A percentile compares a stretch with the other conserved stretches of the same genome.
phyloP scores from a whole-genome alignment of 2,329 filamentous ascomycete species.

The Leptosphaerulina australis region DNA sequence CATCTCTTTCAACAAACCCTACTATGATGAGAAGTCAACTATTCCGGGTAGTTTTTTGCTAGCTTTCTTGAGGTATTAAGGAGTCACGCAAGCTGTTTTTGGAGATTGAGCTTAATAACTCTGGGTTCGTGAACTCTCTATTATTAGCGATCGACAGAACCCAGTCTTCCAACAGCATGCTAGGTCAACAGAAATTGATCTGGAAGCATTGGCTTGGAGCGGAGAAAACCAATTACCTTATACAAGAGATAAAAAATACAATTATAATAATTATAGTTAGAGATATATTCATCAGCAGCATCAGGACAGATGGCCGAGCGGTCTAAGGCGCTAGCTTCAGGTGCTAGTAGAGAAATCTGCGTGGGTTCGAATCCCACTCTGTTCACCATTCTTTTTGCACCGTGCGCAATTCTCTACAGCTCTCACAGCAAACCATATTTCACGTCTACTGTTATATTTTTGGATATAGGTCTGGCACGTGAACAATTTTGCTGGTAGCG shows the following conservation, averaged over 20 bases:
- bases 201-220: too few relatives aligned
- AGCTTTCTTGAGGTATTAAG: too few relatives aligned
- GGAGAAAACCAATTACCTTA: too few relatives aligned
- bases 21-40: neutral
- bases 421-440: conserved; percentile 4
- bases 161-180: too few relatives aligned
- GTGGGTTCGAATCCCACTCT: conserved; percentile 49
- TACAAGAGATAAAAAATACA: too few relatives aligned
- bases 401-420: neutral
- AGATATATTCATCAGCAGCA: neutral
- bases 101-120: too few relatives aligned
- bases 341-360: conserved; percentile 46
- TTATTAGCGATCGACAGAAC: too few relatives aligned
- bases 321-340: conserved; percentile 49
- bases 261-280: neutral
- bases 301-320: conserved; percentile 41
- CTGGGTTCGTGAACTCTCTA: too few relatives aligned
- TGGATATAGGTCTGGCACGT: neutral
- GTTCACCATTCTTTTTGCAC: conserved; percentile 37
- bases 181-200: too few relatives aligned
- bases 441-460: conserved; percentile 5
- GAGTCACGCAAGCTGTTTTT: too few relatives aligned
- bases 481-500: neutral
- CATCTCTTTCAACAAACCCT: neutral
- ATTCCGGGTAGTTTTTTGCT: too few relatives aligned